phyloP scores from a whole-genome alignment of 805 yeast species.

The Starmerella bacillaris region DNA sequence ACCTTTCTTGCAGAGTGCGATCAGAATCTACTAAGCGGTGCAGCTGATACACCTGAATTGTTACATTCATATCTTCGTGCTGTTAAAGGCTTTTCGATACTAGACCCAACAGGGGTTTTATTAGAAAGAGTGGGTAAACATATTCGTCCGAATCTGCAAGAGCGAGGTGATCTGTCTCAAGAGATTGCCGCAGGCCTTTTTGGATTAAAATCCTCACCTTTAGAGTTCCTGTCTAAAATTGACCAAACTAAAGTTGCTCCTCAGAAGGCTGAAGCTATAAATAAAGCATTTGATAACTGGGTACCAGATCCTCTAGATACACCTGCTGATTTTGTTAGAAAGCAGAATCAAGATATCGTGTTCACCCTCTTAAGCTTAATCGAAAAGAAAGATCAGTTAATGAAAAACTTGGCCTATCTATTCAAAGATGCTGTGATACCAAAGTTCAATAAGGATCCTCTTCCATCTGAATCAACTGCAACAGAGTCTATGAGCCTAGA shows the following conservation, averaged over 20 bases:
- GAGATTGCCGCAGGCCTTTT: constrained; percentile 57
- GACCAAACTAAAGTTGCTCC: constrained; percentile 20
- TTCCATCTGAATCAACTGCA: too few species aligned
- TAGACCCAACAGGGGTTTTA: constrained; percentile 80
- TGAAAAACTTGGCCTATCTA: constrained; percentile 42
- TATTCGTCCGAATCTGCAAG: constrained; percentile 50
- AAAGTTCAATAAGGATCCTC: too few species aligned
- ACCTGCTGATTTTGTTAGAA: constrained; percentile 58
- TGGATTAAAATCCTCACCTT: constrained; percentile 25
- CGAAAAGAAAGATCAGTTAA: constrained; percentile 48
- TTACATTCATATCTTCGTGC: constrained; percentile 52
- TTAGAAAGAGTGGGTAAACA: constrained; percentile 64
- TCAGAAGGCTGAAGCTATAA: constrained; percentile 25
- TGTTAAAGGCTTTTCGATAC: constrained; percentile 46
- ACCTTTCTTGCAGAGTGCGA: constrained; percentile 32
- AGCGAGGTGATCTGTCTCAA: constrained; percentile 54
- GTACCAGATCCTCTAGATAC: constrained; percentile 79
- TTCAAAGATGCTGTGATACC: constrained; percentile 41
- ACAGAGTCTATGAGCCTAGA: too few species aligned
- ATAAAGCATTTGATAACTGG: constrained; percentile 32
- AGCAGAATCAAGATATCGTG: constrained; percentile 42
- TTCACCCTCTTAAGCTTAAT: constrained; percentile 55
- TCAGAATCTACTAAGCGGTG: constrained; percentile 48
- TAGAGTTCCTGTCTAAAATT: constrained; percentile 39
- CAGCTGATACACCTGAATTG: constrained; percentile 58